Evolutionary conservation across 2,329 filamentous ascomycete species (phyloP), one percentile per base, ranked within the genome.

Genomic region (Hypoxylon sp.): DNA sequence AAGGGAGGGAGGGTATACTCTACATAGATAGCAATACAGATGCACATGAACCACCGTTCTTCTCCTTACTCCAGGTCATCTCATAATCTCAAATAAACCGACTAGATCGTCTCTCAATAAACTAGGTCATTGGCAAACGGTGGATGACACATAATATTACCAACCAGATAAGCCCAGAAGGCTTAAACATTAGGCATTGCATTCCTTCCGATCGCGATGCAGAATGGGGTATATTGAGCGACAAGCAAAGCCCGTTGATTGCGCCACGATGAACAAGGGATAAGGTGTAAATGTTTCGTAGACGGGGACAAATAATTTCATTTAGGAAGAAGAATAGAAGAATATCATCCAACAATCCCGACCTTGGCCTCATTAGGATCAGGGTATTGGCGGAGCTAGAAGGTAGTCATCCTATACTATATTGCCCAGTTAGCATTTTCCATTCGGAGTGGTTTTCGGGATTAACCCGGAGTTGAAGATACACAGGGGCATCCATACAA

Each of bases 211-310:
- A 44, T 47, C 53, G 55, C 23, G 42, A 57, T 45, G 55, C 48
- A 57, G n/a, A 44, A 53, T 48, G 42, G 57, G 57, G 57, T 60
- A 60, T 60, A 60, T 46, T 58, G 48, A 37, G 41, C 27, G 38
- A 45, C 41, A 51, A 47, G n/a, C 26, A 43, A 48, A 42, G 31
- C n/a, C 32, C 21, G 12, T 41, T 51, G 16, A 21, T 37, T 38
- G 34, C 40, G 35, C 44, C 55, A 30, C 25, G n/a, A 43, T 23
- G 21, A 23, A 30, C 11, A 46, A 17, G 25, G 40, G 29, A 25
- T n/a, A 46, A 47, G n/a, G 31, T 16, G 26, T 27, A 15, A 43
- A 31, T 9, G 30, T 29, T 7, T 46, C 35, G 23, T 54, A 31
- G 19, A 32, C 15, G 20, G 25, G 31, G 35, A 49, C 31, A 49